Percentiles rank a stretch among this genome's conserved stretches.
Evolutionary conservation across 352 stramenopile genomes (phyloP).

Genomic region (Detonula confervacea): DNA sequence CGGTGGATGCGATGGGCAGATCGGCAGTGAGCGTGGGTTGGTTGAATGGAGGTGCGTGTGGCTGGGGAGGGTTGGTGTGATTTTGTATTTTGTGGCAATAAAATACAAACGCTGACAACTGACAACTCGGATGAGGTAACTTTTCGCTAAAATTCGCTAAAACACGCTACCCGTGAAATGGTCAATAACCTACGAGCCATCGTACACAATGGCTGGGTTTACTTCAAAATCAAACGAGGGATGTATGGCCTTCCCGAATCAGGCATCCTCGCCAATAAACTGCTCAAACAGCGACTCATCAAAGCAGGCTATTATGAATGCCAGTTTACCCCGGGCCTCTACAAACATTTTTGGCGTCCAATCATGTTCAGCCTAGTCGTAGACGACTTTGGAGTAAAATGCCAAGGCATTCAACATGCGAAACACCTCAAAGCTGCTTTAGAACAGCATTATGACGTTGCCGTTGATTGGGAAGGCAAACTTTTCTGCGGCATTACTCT

Average conservation of each 20-base stretch:
- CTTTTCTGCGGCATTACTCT: constrained; percentile 40
- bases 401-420: constrained; percentile 23
- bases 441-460: constrained; percentile 6
- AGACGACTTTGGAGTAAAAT: constrained; percentile 56
- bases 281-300: constrained; percentile 3
- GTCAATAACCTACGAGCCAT: neutral
- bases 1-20: too few species aligned
- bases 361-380: constrained; percentile 46
- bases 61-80: too few species aligned
- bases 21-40: too few species aligned
- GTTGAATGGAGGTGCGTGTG: too few species aligned
- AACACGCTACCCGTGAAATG: too few species aligned
- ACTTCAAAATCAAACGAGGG: neutral
- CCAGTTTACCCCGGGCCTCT: constrained; percentile 43
- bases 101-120: too few species aligned
- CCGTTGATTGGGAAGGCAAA: constrained; percentile 20
- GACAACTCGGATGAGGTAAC: too few species aligned
- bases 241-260: constrained; percentile 1
- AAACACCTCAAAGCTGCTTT: constrained; percentile 3
- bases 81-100: too few species aligned
- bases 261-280: constrained; percentile 19
- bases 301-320: constrained; percentile 1
- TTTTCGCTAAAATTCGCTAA: too few species aligned
- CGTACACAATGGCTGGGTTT: neutral
- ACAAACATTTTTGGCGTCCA: constrained; percentile 10